These are phyloP conservation scores for Dactylonectria macrodidyma DNA, from an alignment of 2,329 filamentous ascomycete species.

Conservation along the genomic window DNA sequence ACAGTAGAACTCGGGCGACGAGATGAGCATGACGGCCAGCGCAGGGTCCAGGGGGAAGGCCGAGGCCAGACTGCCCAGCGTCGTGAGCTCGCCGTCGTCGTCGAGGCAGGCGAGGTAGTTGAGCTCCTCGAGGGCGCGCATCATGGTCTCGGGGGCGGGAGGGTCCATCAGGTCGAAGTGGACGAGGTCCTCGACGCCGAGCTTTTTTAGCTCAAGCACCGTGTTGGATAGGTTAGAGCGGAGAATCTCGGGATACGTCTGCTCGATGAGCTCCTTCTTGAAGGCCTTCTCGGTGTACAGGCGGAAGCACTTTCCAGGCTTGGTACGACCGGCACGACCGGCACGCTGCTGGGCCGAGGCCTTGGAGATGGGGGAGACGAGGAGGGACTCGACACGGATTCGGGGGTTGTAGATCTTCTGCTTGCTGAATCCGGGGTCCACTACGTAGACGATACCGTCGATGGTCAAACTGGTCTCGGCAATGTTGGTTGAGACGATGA, in stretches of 20 bases:
- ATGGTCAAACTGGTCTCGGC: slow-evolving; percentile 98
- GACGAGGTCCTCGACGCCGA: slow-evolving; percentile 94
- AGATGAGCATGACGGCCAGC: slow-evolving; percentile 97
- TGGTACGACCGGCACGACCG: slow-evolving; percentile 98
- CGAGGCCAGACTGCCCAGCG: slow-evolving; percentile 87
- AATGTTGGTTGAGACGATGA: slow-evolving; percentile 96
- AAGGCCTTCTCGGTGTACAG: slow-evolving; percentile 96
- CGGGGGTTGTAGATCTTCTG: slow-evolving; percentile 99
- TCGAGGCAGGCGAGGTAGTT: slow-evolving; percentile 98
- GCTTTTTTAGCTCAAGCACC: slow-evolving; percentile 96
- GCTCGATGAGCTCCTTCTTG: slow-evolving; percentile 97
- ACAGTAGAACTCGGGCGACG: slow-evolving; percentile 97
- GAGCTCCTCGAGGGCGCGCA: slow-evolving; percentile 96
- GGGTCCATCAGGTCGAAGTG: slow-evolving; percentile 99
- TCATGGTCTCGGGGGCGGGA: slow-evolving; percentile 96
- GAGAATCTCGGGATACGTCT: slow-evolving; percentile 96
- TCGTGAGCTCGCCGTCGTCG: slow-evolving; percentile 93
- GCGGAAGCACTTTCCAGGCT: slow-evolving; percentile 98
- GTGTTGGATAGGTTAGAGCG: slow-evolving; percentile 96
- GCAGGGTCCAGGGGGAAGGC: slow-evolving; percentile 96
- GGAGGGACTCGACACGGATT: slow-evolving; percentile 93
- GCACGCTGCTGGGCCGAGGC: slow-evolving; percentile 97
- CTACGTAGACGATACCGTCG: slow-evolving; percentile 98
- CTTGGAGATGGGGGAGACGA: slow-evolving; percentile 98
- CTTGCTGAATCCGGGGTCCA: slow-evolving; percentile 99